Base-by-base conservation (phyloP, 192 early-diverging fungal genomes). In the Backusella sp. region DNA sequence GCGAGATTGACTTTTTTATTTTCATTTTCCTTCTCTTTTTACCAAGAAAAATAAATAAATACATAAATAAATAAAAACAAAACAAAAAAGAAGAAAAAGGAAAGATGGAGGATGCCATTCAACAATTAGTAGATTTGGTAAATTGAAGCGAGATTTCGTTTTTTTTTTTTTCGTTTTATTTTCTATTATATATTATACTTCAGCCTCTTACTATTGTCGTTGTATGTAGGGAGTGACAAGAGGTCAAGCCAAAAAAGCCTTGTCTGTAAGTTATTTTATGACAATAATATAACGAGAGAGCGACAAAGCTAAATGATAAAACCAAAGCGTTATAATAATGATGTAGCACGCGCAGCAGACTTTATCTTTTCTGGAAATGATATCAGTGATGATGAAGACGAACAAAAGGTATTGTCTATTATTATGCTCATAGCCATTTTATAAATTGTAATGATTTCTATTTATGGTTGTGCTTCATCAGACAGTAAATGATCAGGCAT, bases 261-360 rank as follows among this genome's bases (percentile, higher is more conserved):
- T 76, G 11, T 32, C 66, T 28, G 75, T 76, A 70, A 76, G 66
- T 28, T n/a, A 28, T 42, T 21, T 53, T 65, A 19, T 70, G 14
- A 39, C 12, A 36, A 36, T 32, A 36, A 53, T 21, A 73, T n/a
- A 59, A 44, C 42, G 11, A 39, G 37, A 39, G 17, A 19, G 28
- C 19, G 3, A 42, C 17, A 26, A 44, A 39, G 26, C n/a, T 73
- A 34, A 67, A 36, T 39, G 3, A 23, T 30, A 34, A n/a, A 37
- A 65, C 4, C 6, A 72, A 66, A 83, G 82, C 70, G 76, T 36
- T 83, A 83, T 53, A 83, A 83, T 46, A 74, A 80, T 34, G 79
- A 83, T 69, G 79, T 83, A 3, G 76, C 56, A 28, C 72, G 78
- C 53, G 82, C 82, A 12, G 82, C 82, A 14, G 82, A 83, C 21